phyloP scores from a whole-genome alignment of 1,139 yeast genomes.

The Zhuliangozyma blackwelliae region DNA sequence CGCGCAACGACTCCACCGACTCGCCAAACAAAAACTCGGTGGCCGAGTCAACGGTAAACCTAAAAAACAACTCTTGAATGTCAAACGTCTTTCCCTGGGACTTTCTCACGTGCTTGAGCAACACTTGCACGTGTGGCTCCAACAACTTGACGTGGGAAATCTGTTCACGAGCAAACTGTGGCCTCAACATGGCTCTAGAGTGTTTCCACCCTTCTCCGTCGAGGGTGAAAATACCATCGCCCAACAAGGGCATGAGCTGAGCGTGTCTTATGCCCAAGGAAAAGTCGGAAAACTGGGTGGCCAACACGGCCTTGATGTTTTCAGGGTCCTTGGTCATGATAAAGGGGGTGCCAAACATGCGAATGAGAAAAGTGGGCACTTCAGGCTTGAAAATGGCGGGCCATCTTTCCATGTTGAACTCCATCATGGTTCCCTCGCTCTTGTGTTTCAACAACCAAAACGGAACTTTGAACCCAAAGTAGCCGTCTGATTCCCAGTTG shows the following conservation, averaged over 20 bases:
- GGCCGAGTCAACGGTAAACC: slow-evolving; percentile 53
- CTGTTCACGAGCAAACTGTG: slow-evolving; percentile 56
- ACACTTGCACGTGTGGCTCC: slow-evolving; percentile 42
- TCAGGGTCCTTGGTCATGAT: slow-evolving; percentile 34
- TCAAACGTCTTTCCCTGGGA: slow-evolving; percentile 35
- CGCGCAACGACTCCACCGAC: slow-evolving; percentile 39
- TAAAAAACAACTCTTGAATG: slow-evolving; percentile 45
- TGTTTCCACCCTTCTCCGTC: slow-evolving; percentile 58
- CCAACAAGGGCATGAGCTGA: slow-evolving; percentile 42
- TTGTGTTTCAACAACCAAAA: slow-evolving; percentile 13
- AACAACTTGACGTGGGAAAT: slow-evolving; percentile 45
- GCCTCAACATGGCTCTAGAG: slow-evolving; percentile 54
- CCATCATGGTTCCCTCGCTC: slow-evolving; percentile 21
- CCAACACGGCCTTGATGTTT: slow-evolving; percentile 37
- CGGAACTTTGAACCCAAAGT: slow-evolving; percentile 22
- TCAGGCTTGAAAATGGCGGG: slow-evolving; percentile 5
- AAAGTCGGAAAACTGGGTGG: slow-evolving; percentile 48
- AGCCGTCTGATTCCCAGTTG: slow-evolving; percentile 12
- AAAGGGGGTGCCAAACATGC: slow-evolving; percentile 17
- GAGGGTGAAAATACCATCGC: slow-evolving; percentile 56
- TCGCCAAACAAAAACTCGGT: slow-evolving; percentile 59
- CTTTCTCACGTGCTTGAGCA: slow-evolving; percentile 30
- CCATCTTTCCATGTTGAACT: slow-evolving; percentile 16
- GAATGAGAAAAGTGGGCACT: slow-evolving; percentile 16
- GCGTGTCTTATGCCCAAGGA: slow-evolving; percentile 46